phyloP scores from a whole-genome alignment of 805 yeast species.

The Ogataea haglerorum region DNA sequence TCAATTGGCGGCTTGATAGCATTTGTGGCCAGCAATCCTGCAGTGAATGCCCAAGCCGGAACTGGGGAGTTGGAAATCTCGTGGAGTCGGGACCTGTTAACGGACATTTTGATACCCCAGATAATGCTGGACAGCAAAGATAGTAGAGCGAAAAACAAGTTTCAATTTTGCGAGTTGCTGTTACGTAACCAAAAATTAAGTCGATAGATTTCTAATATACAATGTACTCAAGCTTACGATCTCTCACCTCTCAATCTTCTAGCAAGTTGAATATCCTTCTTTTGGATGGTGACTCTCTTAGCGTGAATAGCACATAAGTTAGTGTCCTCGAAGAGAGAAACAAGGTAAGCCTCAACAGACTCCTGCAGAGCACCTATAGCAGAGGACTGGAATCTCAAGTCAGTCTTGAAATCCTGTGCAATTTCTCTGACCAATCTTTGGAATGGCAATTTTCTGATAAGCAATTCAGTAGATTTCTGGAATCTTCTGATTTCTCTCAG shows the following conservation, averaged over 20 bases:
- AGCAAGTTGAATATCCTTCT: conserved; percentile 97
- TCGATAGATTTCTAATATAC: conserved; percentile 25
- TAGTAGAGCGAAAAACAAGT: background rate
- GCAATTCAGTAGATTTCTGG: conserved; percentile 92
- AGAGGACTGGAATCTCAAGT: conserved; percentile 93
- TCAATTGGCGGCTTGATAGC: conserved; percentile 22
- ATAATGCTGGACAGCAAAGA: conserved; percentile 1
- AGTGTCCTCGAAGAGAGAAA: conserved; percentile 94
- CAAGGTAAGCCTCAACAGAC: conserved; percentile 97
- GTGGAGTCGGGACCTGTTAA: conserved; percentile 4
- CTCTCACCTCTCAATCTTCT: conserved; percentile 98
- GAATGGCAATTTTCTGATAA: conserved; percentile 95
- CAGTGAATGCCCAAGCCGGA: conserved; percentile 43
- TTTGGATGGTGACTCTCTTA: conserved; percentile 97
- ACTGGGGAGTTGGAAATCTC: conserved; percentile 38
- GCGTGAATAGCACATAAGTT: conserved; percentile 99
- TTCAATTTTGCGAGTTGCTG: background rate
- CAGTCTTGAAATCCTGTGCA: conserved; percentile 91
- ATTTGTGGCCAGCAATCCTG: conserved; percentile 31
- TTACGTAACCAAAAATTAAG: conserved; percentile 12
- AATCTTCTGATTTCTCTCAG: conserved; percentile 96
- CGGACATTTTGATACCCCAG: conserved; percentile 2
- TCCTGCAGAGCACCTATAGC: conserved; percentile 98
- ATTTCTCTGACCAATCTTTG: conserved; percentile 96
- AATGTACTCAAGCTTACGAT: conserved; percentile 46